A percentile compares a stretch with the other conserved stretches of the same genome.
Evolutionary conservation across 352 stramenopile genomes (phyloP).

Genomic region (Globisporangium radiosum): DNA sequence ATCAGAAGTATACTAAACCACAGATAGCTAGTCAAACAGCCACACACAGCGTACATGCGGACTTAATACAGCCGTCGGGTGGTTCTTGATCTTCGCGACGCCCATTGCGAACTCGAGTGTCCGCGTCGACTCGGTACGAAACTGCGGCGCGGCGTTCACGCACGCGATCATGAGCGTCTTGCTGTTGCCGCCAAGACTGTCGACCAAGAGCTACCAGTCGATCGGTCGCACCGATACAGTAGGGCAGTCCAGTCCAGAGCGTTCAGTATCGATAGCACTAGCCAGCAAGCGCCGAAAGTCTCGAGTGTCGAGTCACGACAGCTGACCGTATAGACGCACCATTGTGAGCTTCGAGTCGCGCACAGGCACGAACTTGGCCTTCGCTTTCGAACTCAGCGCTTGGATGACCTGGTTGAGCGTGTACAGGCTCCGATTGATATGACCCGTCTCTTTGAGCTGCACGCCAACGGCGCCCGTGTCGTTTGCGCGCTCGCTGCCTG

Average conservation of each 20-base stretch:
- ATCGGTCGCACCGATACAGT: not conserved
- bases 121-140: slow-evolving; percentile 50
- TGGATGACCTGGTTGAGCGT: slow-evolving; percentile 75
- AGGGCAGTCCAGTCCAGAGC: not conserved
- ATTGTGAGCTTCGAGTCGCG: slow-evolving; percentile 74
- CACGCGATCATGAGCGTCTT: slow-evolving; percentile 81
- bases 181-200: slow-evolving; percentile 65
- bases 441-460: slow-evolving; percentile 64
- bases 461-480: slow-evolving; percentile 51
- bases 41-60: slow-evolving; percentile 34
- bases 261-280: not conserved
- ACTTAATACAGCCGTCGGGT: slow-evolving; percentile 50
- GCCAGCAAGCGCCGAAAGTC: no score
- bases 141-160: slow-evolving; percentile 49
- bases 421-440: slow-evolving; percentile 80
- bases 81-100: slow-evolving; percentile 76
- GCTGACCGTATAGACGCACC: slow-evolving; percentile 10
- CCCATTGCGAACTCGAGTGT: slow-evolving; percentile 79
- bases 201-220: slow-evolving; percentile 41
- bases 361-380: slow-evolving; percentile 56
- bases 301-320: no score
- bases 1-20: not conserved
- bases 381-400: slow-evolving; percentile 46
- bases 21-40: not conserved
- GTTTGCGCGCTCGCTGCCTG: slow-evolving; percentile 56